Evolutionary conservation across 306 rosid species (phyloP).

Genomic region (Glycyrrhiza uralensis): DNA sequence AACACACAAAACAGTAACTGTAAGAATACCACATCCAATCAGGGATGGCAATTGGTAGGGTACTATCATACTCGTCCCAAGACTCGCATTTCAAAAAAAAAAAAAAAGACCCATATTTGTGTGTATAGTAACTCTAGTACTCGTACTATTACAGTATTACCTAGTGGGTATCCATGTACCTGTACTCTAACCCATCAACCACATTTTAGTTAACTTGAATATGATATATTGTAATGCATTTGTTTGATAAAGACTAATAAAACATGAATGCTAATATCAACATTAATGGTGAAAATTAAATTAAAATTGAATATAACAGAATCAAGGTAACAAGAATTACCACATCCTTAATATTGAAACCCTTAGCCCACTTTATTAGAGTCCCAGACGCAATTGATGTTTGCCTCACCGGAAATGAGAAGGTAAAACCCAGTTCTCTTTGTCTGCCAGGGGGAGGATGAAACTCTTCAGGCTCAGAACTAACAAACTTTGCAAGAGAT

Average conservation of each 20-base stretch:
- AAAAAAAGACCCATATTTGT: no score
- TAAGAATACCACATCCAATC: not conserved
- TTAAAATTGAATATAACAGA: constrained; percentile 11
- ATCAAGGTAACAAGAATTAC: constrained; percentile 42
- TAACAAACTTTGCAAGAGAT: constrained; percentile 73
- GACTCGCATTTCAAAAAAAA: no score
- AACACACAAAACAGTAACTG: not conserved
- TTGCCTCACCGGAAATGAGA: constrained; percentile 93
- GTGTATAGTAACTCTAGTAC: no score
- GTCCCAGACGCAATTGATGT: constrained; percentile 83
- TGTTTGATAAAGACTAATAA: no score
- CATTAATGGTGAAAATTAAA: no score
- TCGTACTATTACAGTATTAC: no score
- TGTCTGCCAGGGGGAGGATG: constrained; percentile 84
- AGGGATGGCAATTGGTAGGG: not conserved
- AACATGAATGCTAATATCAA: no score
- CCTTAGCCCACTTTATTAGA: constrained; percentile 94
- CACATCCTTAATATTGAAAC: constrained; percentile 74
- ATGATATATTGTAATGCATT: no score
- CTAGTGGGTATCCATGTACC: no score
- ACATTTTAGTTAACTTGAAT: no score
- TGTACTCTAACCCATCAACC: no score
- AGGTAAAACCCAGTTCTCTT: constrained; percentile 98
- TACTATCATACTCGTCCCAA: not conserved
- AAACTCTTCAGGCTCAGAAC: constrained; percentile 73